Percentiles rank a stretch among this genome's conserved stretches.
Conservation (phyloP, 441 rosid species). For the Gossypium schwendimanii region DNA sequence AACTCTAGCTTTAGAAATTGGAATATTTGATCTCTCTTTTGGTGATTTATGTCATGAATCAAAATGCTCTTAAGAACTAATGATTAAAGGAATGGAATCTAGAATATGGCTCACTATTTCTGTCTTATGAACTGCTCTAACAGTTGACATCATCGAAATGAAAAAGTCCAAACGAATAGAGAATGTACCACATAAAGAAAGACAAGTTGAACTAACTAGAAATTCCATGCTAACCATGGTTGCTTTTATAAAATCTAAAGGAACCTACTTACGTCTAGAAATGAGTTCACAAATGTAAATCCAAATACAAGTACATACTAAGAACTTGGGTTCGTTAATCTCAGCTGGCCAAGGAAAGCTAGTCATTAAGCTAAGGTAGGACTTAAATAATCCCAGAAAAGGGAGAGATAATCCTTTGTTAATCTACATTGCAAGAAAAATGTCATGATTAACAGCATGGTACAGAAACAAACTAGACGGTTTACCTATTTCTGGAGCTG, state of each 20-base stretch:
- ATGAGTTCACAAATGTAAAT: background rate
- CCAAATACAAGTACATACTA: background rate
- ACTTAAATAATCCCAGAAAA: slow-evolving; percentile 1
- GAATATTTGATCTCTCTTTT: background rate
- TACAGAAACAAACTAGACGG: background rate
- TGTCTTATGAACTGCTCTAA: background rate
- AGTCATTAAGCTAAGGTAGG: background rate
- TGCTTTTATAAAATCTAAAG: background rate
- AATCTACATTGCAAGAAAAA: background rate
- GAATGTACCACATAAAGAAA: background rate
- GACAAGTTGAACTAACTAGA: background rate
- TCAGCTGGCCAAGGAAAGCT: background rate
- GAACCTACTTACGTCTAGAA: background rate
- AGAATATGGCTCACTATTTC: background rate
- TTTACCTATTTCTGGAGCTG: slow-evolving; percentile 40
- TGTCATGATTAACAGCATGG: background rate
- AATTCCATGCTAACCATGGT: background rate
- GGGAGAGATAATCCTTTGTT: background rate
- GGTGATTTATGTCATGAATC: background rate
- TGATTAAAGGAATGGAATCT: background rate
- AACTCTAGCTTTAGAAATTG: background rate
- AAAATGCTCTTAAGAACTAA: background rate
- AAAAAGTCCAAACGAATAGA: background rate
- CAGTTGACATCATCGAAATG: background rate
- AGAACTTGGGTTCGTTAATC: background rate